Evolutionary conservation across 495 filamentous ascomycete species (phyloP).

Genomic region (Haplographium delicatum): DNA sequence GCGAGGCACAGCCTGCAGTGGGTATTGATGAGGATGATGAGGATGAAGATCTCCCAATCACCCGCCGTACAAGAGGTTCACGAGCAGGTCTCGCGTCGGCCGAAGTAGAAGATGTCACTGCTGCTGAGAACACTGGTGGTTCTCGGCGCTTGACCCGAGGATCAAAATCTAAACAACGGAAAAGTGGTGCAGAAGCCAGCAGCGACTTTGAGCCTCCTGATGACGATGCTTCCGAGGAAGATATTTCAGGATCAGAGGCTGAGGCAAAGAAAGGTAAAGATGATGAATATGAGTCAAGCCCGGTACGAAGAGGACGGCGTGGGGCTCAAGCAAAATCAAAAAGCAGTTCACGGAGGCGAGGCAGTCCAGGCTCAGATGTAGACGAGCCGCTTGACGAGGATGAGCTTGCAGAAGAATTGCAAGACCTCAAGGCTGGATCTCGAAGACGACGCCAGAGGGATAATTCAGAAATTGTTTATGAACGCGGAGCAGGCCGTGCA

Average conservation of each 20-base stretch:
- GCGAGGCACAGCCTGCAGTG: slow-evolving; percentile 6
- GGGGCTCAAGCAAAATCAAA: slow-evolving; percentile 34
- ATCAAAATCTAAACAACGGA: slow-evolving; percentile 46
- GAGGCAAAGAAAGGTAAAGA: slow-evolving; percentile 28
- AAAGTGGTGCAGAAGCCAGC: slow-evolving; percentile 58
- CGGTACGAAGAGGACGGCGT: slow-evolving; percentile 33
- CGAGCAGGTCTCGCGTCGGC: slow-evolving; percentile 31
- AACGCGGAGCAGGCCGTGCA: slow-evolving; percentile 41
- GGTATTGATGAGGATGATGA: slow-evolving; percentile 67
- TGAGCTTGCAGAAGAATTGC: slow-evolving; percentile 74
- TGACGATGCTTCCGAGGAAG: slow-evolving; percentile 48
- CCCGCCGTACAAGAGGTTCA: slow-evolving; percentile 42
- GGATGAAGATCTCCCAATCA: slow-evolving; percentile 50
- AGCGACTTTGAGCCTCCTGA: slow-evolving; percentile 84
- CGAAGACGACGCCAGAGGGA: slow-evolving; percentile 13
- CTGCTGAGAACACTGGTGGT: slow-evolving; percentile 15
- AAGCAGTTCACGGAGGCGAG: slow-evolving; percentile 34
- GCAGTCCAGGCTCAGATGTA: slow-evolving; percentile 45
- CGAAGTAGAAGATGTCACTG: slow-evolving; percentile 23
- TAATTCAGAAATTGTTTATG: slow-evolving; percentile 26
- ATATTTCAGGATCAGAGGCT: slow-evolving; percentile 37
- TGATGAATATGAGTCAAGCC: slow-evolving; percentile 35
- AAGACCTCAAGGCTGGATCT: slow-evolving; percentile 19
- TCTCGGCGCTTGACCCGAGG: slow-evolving; percentile 41
- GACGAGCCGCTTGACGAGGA: slow-evolving; percentile 65